Percentiles rank a stretch among this genome's conserved stretches.
These are phyloP conservation scores for Fusarium temperatum DNA, from an alignment of 2,329 filamentous ascomycete species.

Conservation along the genomic window DNA sequence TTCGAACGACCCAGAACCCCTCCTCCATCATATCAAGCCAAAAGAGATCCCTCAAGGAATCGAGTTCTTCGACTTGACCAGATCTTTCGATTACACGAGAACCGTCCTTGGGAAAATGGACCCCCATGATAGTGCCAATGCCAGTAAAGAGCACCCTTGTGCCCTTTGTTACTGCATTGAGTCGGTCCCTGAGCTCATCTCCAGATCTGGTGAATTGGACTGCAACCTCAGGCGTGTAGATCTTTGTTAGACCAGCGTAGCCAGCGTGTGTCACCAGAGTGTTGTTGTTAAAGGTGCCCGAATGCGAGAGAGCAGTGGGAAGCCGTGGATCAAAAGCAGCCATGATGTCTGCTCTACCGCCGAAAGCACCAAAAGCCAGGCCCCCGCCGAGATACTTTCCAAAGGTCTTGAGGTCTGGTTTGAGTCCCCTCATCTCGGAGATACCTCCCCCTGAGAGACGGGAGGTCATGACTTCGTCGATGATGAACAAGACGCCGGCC, in stretches of 20 bases:
- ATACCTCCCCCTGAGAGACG: constrained; percentile 63
- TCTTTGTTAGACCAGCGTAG: constrained; percentile 47
- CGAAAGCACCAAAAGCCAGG: constrained; percentile 73
- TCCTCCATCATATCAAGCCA: constrained; percentile 58
- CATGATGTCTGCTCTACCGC: constrained; percentile 69
- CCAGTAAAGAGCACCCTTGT: constrained; percentile 52
- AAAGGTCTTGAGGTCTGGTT: constrained; percentile 69
- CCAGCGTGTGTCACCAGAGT: constrained; percentile 67
- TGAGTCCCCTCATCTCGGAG: constrained; percentile 52
- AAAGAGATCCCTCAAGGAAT: constrained; percentile 52
- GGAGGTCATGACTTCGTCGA: constrained; percentile 78
- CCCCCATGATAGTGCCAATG: constrained; percentile 48
- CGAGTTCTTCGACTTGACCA: constrained; percentile 45
- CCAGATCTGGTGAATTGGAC: constrained; percentile 45
- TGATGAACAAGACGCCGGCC: constrained; percentile 67
- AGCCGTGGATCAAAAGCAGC: constrained; percentile 61
- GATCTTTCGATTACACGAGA: constrained; percentile 41
- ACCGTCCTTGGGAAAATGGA: constrained; percentile 49
- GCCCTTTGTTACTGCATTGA: constrained; percentile 46
- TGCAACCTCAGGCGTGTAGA: constrained; percentile 49
- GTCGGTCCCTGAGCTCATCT: constrained; percentile 41
- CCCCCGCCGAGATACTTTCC: constrained; percentile 76
- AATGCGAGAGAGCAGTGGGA: constrained; percentile 57
- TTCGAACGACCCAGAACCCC: constrained; percentile 53
- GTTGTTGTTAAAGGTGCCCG: constrained; percentile 77